A percentile compares a stretch with the other conserved stretches of the same genome.
phyloP scores from a whole-genome alignment of 108 stramenopile genomes.

The Pseudonitzschia pungens region DNA sequence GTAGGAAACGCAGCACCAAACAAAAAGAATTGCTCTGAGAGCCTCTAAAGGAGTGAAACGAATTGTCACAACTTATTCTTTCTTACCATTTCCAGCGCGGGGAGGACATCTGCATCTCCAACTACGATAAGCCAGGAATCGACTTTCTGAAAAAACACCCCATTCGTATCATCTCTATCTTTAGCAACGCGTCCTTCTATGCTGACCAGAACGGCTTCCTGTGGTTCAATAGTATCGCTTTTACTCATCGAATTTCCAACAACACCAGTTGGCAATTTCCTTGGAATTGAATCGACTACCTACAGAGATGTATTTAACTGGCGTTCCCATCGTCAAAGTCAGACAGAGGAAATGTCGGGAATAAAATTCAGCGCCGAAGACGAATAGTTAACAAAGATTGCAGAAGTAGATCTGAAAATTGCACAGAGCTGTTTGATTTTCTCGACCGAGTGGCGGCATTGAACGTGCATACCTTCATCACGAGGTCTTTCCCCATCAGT shows the following conservation, averaged over 20 bases:
- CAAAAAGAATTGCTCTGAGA: neutral
- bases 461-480: conserved; percentile 43
- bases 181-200: conserved; percentile 45
- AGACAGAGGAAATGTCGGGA: too few species aligned
- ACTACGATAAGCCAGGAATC: conserved; percentile 48
- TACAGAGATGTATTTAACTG: neutral
- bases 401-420: conserved; percentile 5
- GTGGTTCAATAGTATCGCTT: conserved; percentile 23
- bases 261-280: conserved; percentile 9
- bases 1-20: neutral
- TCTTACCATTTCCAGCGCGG: conserved; percentile 49
- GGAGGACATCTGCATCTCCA: conserved; percentile 55
- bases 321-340: too few species aligned
- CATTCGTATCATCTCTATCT: conserved; percentile 12
- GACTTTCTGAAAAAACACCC: conserved; percentile 33
- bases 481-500: conserved; percentile 55
- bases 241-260: neutral
- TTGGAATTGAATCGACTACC: conserved; percentile 21
- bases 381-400: too few species aligned
- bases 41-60: too few species aligned
- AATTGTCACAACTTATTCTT: too few species aligned
- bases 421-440: too few species aligned
- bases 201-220: conserved; percentile 47
- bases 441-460: too few species aligned
- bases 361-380: too few species aligned